phyloP scores from a whole-genome alignment of 176 grass and related monocot species.

The Bothriochloa decipiens region DNA sequence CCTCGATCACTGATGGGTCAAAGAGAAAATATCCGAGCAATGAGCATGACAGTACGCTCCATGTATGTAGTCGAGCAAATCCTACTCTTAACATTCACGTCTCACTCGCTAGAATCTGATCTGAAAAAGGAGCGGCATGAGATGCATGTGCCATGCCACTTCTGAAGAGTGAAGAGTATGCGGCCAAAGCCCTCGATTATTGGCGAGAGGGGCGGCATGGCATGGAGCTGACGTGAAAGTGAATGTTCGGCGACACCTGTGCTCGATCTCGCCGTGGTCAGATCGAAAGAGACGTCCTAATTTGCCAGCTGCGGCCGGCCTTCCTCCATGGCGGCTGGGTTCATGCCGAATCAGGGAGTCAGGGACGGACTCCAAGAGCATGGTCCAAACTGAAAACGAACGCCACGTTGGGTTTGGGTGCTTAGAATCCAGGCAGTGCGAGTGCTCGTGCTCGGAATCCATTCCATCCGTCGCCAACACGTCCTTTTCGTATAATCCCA shows the following conservation, averaged over 20 bases:
- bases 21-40: background rate
- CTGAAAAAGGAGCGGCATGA: background rate
- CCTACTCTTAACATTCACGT: background rate
- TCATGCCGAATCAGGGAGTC: background rate
- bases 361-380: background rate
- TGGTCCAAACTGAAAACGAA: constrained; percentile 34
- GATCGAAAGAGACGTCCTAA: constrained; percentile 37
- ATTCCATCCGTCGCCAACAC: background rate
- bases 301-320: background rate
- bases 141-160: constrained; percentile 9
- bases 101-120: background rate
- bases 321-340: background rate
- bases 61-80: background rate
- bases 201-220: background rate
- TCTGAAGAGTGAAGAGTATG: background rate
- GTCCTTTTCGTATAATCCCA: background rate
- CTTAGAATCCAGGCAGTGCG: background rate
- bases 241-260: constrained; percentile 38
- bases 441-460: background rate
- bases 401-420: constrained; percentile 3
- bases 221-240: constrained; percentile 34
- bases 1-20: background rate
- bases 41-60: no score
- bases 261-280: constrained; percentile 14
- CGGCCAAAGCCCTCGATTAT: constrained; percentile 18